phyloP scores from a whole-genome alignment of 1,284 basidiomycete species.

The Cryptococcus depauperatus region DNA sequence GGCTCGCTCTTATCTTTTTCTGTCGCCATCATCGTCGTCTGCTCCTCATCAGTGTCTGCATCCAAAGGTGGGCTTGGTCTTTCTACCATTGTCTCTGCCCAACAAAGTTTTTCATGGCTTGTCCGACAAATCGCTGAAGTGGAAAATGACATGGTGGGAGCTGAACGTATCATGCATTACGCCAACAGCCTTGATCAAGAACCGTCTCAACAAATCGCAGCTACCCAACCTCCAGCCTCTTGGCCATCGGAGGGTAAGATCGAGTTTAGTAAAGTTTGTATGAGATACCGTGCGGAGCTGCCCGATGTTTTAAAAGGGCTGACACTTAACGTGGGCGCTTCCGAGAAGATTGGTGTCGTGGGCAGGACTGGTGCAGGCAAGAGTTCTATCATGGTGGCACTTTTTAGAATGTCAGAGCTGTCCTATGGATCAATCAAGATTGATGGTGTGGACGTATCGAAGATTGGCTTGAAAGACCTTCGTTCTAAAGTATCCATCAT shows the following conservation, averaged over 20 bases:
- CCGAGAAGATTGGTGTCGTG: slow-evolving; percentile 52
- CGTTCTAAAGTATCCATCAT: slow-evolving; percentile 56
- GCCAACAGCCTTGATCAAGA: slow-evolving; percentile 69
- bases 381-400: slow-evolving; percentile 50
- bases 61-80: slow-evolving; percentile 57
- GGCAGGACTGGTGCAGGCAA: slow-evolving; percentile 54
- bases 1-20: slow-evolving; percentile 68
- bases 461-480: slow-evolving; percentile 50
- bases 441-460: slow-evolving; percentile 46
- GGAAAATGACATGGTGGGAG: slow-evolving; percentile 86
- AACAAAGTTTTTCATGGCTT: slow-evolving; percentile 63
- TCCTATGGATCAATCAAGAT: slow-evolving; percentile 45
- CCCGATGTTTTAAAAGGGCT: slow-evolving; percentile 55
- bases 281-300: slow-evolving; percentile 49
- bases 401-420: slow-evolving; percentile 48
- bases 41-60: slow-evolving; percentile 63
- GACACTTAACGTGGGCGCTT: slow-evolving; percentile 46
- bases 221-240: slow-evolving; percentile 52
- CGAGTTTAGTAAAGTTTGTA: slow-evolving; percentile 44
- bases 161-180: slow-evolving; percentile 67
- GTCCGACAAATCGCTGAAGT: slow-evolving; percentile 75
- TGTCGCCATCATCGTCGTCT: slow-evolving; percentile 71
- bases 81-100: slow-evolving; percentile 48
- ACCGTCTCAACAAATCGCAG: slow-evolving; percentile 58
- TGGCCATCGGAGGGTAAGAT: slow-evolving; percentile 57